Percentiles rank a stretch among this genome's conserved stretches.
Conservation (phyloP, 2,329 filamentous ascomycete genomes). For the Hortaea werneckii region DNA sequence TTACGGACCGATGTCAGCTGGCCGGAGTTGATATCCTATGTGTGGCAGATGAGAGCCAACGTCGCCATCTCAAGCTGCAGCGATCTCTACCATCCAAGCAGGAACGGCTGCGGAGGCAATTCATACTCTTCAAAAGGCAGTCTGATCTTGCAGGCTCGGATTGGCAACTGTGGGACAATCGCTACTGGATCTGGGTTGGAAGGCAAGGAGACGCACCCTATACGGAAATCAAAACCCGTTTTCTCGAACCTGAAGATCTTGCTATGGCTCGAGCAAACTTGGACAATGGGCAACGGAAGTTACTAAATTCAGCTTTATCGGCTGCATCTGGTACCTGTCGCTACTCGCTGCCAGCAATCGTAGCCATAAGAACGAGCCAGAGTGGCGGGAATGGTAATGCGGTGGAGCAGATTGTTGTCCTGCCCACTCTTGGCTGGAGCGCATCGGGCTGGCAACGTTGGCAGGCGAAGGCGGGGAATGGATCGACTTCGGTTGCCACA, state of each 20-base stretch:
- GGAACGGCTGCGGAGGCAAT: neutral
- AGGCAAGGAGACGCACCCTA: neutral
- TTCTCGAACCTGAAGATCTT: neutral
- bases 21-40: neutral
- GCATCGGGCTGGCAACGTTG: slow-evolving; percentile 3
- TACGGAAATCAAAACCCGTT: neutral
- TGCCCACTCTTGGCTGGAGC: slow-evolving; percentile 22
- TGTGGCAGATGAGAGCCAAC: neutral
- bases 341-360: slow-evolving; percentile 31
- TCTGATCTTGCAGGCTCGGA: neutral
- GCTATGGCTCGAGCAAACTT: neutral
- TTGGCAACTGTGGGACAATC: slow-evolving; percentile 44
- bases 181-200: slow-evolving; percentile 45
- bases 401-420: slow-evolving; percentile 14
- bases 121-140: neutral
- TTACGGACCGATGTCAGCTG: no score
- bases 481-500: neutral
- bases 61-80: neutral
- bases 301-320: neutral
- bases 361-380: neutral
- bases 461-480: slow-evolving; percentile 2
- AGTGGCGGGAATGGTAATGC: neutral
- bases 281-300: slow-evolving; percentile 6
- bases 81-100: neutral
- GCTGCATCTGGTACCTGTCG: slow-evolving; percentile 27